Percentiles rank a stretch among this genome's conserved stretches.
Evolutionary conservation across 768 basidiomycete species (phyloP).

Genomic region (Mycena haematopus): DNA sequence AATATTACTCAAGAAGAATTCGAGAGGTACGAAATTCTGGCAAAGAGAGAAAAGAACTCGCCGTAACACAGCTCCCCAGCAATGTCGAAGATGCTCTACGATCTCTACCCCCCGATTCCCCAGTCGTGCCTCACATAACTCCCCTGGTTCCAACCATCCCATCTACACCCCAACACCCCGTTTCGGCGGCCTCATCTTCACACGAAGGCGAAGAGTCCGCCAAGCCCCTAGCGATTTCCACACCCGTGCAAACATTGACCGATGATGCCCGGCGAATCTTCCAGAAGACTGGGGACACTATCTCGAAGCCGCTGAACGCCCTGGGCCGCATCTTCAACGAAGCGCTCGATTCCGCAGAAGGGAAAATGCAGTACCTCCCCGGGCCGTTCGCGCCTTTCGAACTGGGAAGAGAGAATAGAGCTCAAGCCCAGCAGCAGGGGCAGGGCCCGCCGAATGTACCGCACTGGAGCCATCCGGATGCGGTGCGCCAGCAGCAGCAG

Average conservation of each 20-base stretch:
- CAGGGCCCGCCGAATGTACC: conserved; percentile 36
- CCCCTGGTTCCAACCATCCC: conserved; percentile 32
- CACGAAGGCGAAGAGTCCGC: conserved; percentile 92
- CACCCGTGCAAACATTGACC: conserved; percentile 56
- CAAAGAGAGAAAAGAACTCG: not conserved
- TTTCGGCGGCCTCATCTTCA: conserved; percentile 43
- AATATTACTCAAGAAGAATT: conserved; percentile 94
- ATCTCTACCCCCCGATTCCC: conserved; percentile 46
- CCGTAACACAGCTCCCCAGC: conserved; percentile 34
- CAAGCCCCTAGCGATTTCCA: conserved; percentile 70
- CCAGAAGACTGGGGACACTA: conserved; percentile 89
- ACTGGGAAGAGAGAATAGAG: conserved; percentile 57
- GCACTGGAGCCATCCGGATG: conserved; percentile 50
- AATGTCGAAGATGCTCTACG: conserved; percentile 62
- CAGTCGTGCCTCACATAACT: conserved; percentile 22
- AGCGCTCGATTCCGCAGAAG: conserved; percentile 76
- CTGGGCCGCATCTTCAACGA: conserved; percentile 89
- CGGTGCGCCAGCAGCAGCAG: conserved; percentile 36
- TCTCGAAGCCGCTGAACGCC: conserved; percentile 90
- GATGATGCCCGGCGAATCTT: conserved; percentile 85
- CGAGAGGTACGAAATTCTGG: conserved; percentile 60
- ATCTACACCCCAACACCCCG: conserved; percentile 44
- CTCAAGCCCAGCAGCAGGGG: conserved; percentile 15
- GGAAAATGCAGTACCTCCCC: conserved; percentile 67
- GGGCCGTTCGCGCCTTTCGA: conserved; percentile 76